These are phyloP conservation scores for Pelargonium myrrhifolium DNA, from an alignment of 441 rosid genomes.

Conservation along the genomic window DNA sequence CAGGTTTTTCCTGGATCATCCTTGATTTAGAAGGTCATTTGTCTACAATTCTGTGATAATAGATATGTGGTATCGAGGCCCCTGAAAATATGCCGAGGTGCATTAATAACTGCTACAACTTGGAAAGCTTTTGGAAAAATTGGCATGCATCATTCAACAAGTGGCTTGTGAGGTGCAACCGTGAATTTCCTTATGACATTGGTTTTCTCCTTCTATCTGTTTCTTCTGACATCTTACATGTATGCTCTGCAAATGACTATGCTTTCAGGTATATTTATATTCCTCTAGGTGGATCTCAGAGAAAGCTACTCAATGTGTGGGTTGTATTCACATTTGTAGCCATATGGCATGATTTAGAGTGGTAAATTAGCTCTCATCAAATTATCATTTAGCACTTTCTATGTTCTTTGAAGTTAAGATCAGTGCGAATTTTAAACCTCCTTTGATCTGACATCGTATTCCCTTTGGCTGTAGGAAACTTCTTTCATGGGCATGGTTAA, in stretches of 20 bases:
- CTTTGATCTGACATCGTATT: constrained; percentile 25
- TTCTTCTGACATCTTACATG: constrained; percentile 7
- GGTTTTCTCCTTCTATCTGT: constrained; percentile 9
- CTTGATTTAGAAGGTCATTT: constrained; percentile 1
- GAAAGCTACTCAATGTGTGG: constrained; percentile 84
- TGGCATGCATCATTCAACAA: constrained; percentile 98
- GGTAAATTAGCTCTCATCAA: constrained; percentile 38
- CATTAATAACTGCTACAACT: constrained; percentile 75
- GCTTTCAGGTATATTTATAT: constrained; percentile 77
- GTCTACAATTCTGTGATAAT: constrained; percentile 11
- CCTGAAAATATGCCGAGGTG: constrained; percentile 94
- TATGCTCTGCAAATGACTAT: constrained; percentile 12
- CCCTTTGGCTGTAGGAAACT: constrained; percentile 65
- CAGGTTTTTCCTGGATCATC: neutral
- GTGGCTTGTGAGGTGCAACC: constrained; percentile 87
- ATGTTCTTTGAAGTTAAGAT: constrained; percentile 12
- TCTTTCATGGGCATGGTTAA: constrained; percentile 98
- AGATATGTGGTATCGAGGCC: constrained; percentile 85
- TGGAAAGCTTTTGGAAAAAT: constrained; percentile 92
- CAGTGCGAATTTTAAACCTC: constrained; percentile 3
- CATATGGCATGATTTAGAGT: constrained; percentile 93
- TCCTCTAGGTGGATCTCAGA: constrained; percentile 83
- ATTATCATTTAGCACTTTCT: neutral
- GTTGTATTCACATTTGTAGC: constrained; percentile 91
- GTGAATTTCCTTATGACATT: constrained; percentile 13